A percentile compares a stretch with the other conserved stretches of the same genome.
phyloP scores from a whole-genome alignment of 305 asterid genomes.

The Ruellia speciosa region DNA sequence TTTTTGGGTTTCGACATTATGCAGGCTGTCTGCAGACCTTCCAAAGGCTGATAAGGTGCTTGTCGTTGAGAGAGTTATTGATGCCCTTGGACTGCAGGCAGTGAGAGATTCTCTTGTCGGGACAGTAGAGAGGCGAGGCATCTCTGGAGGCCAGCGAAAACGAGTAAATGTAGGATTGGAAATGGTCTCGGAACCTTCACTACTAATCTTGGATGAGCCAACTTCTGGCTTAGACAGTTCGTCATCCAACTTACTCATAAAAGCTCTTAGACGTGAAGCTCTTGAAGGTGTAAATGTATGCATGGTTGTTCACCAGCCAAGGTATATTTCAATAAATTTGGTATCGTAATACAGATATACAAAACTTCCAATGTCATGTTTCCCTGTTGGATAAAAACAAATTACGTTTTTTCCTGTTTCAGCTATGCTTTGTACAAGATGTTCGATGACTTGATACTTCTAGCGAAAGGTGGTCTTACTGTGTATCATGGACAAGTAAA shows the following conservation, averaged over 20 bases:
- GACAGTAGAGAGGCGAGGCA: slow-evolving; percentile 91
- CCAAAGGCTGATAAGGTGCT: slow-evolving; percentile 97
- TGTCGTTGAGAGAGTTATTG: slow-evolving; percentile 93
- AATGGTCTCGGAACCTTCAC: slow-evolving; percentile 99
- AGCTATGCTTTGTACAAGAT: slow-evolving; percentile 92
- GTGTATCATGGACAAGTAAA: slow-evolving; percentile 91
- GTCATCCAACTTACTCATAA: slow-evolving; percentile 89
- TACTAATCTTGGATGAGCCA: slow-evolving; percentile 95
- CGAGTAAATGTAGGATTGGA: slow-evolving; percentile 97
- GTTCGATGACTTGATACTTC: slow-evolving; percentile 92
- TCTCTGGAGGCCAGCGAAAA: slow-evolving; percentile 98
- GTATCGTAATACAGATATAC: too few species aligned
- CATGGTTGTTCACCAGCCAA: slow-evolving; percentile 99
- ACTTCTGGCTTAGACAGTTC: slow-evolving; percentile 98
- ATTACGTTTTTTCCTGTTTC: slow-evolving; percentile 30
- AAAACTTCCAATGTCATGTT: slow-evolving; percentile 8
- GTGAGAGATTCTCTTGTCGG: slow-evolving; percentile 95
- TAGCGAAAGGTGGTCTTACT: slow-evolving; percentile 94
- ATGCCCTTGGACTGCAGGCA: slow-evolving; percentile 88
- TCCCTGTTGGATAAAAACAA: slow-evolving; percentile 13
- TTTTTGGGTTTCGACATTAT: slow-evolving; percentile 30
- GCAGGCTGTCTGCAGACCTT: slow-evolving; percentile 78
- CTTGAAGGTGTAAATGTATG: slow-evolving; percentile 95
- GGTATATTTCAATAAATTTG: too few species aligned
- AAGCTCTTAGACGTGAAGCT: slow-evolving; percentile 98